Evolutionary conservation across 1,139 yeast species (phyloP), one percentile per base, ranked within the genome.

Genomic region (Hemisphaericaspora xylofermentans): DNA sequence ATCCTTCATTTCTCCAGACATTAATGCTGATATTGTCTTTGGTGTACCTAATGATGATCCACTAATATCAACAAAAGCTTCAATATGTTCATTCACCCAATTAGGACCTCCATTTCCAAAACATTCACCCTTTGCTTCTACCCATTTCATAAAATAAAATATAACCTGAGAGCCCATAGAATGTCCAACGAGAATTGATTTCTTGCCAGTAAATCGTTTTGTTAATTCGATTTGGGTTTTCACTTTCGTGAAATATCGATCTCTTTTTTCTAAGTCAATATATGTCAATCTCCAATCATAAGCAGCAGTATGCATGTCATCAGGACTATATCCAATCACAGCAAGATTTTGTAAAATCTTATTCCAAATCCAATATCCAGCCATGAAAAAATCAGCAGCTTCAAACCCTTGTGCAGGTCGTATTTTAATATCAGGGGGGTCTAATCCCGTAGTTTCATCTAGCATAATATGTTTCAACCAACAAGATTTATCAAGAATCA

Each of bases 341-440:
- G 96, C 95, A 50, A 94, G 69, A 55, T 94, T 94, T 60, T 93
- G 96, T 14, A 93, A 70, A 42, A 93, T 80, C 60, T 94, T 93
- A 60, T 88, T 88, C 98, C 98, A 93, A 53, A 93, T 88, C 98
- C 98, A 93, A 63, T 93, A 93, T 0, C 98, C 98, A 4, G 98
- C 88, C 62, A 93, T 82, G 58, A 93, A 93, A 63, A 89, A 93
- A 64, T 93, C 98, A 0, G 96, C 94, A 1, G 98, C 95, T 53
- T 93, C 98, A 63, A 93, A 88, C 0, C 98, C 98, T 58, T 88
- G 96, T 0, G 96, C 94, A 0, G 98, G 95, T 44, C 98, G 70
- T 28, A 93, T 60, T 50, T 75, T 84, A 53, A 87, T 76, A 39
- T 84, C 77, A 0, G 86, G 84, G 0, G 98, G 98, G 59, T 93